Evolutionary conservation across 352 stramenopile species (phyloP), one percentile per base, ranked within the genome.

Genomic region (Globisporangium okanoganense): DNA sequence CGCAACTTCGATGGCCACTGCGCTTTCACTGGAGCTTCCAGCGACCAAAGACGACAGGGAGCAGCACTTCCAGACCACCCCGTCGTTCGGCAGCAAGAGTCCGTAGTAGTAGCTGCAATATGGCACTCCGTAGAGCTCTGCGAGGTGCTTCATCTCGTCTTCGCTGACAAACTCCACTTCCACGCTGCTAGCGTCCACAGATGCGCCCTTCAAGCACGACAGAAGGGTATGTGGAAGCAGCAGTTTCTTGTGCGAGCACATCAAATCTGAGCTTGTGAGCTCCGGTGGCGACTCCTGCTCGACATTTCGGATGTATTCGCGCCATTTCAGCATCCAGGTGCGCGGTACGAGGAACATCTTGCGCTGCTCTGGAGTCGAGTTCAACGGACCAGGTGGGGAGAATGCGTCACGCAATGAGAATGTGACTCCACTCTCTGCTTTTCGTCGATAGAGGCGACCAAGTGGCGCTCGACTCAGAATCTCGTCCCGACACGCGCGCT

Each of bases 291-390:
- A 50, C 12, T 70, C 51, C 44, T 75, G 54, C 20, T 88, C 70
- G n/a, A 92, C 71, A 52, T 92, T 74, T 18, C 79, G 79, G 65
- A 94, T 90, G 51, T 92, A 90, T 31, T 76, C 66, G 36, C 82
- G 76, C 85, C 85, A 94, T 18, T 75, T 62, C 27, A 61, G 24
- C 43, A 91, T 73, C 85, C 85, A 94, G 2, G 22, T 55, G n/a
- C 71, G 67, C 36, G 73, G 67, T 0, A 94, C 59, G 18, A 94
- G 49, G 65, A 90, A 92, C 68, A 89, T 71, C 16, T 71, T 75
- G 5, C 67, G 43, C 2, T 64, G 65, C n/a, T 31, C 50, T 24
- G 67, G 61, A 9, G 48, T 51, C 35, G 67, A 64, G 51, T 77
- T 65, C 44, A 79, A 36, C 0, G 66, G 60, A 41, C 61, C 51